These are phyloP conservation scores for Candolleomyces eurysporus DNA, from an alignment of 768 basidiomycete species.

Conservation along the genomic window DNA sequence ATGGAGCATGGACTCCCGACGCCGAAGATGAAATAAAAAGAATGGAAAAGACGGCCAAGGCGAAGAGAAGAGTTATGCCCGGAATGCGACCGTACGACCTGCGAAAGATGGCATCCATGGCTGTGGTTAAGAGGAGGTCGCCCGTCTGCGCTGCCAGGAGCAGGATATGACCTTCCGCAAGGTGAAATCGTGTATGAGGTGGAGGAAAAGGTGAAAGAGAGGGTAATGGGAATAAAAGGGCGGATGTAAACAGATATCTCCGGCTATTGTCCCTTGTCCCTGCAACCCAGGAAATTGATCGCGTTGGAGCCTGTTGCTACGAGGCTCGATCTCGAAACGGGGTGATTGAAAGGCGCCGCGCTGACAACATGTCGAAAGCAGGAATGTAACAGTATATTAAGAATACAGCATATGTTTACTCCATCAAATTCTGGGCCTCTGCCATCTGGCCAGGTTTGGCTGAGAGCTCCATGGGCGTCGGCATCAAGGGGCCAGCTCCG, in stretches of 20 bases:
- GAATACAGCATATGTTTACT: too few species aligned
- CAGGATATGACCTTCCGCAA: neutral
- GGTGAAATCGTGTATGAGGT: too few species aligned
- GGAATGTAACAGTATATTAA: too few species aligned
- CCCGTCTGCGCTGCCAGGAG: neutral
- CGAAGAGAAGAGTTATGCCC: neutral
- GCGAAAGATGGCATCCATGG: slow-evolving; percentile 3
- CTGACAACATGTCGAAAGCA: too few species aligned
- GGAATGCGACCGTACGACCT: slow-evolving; percentile 4
- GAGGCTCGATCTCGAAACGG: too few species aligned
- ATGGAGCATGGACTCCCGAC: neutral
- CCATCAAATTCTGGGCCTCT: too few species aligned
- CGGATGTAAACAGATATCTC: neutral
- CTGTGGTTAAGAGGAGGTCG: neutral
- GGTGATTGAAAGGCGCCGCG: too few species aligned
- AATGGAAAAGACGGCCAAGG: neutral
- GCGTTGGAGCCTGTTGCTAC: too few species aligned
- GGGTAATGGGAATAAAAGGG: neutral
- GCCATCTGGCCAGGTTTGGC: too few species aligned
- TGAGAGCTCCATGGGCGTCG: too few species aligned
- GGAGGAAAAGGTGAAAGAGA: neutral
- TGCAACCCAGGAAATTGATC: too few species aligned
- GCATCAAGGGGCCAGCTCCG: neutral
- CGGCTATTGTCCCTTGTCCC: too few species aligned
- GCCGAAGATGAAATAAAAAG: neutral